phyloP scores from a whole-genome alignment of 768 basidiomycete species.

The Pholiota molesta region DNA sequence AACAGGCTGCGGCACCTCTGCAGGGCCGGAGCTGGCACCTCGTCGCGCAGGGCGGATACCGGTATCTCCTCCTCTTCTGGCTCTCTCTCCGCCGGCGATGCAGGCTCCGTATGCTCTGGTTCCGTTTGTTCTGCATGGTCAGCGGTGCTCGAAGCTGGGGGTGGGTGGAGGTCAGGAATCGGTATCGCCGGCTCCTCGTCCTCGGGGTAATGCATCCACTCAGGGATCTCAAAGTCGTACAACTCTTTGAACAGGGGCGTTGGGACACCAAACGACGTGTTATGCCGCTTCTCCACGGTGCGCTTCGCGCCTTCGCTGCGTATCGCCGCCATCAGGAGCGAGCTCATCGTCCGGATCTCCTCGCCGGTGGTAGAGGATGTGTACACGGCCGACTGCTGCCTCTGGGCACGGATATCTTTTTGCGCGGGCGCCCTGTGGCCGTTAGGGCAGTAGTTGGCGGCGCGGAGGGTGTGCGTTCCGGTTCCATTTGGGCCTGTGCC shows the following conservation, averaged over 20 bases:
- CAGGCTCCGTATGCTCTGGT: background rate
- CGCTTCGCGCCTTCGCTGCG: constrained; percentile 45
- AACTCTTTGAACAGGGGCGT: constrained; percentile 13
- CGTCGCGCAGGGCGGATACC: background rate
- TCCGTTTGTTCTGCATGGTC: background rate
- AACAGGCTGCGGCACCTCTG: background rate
- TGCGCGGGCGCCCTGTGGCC: constrained; percentile 1
- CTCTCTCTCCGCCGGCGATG: background rate
- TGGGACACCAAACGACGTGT: constrained; percentile 56
- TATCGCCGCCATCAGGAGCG: constrained; percentile 50
- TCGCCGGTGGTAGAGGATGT: constrained; percentile 14
- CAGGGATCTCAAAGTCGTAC: constrained; percentile 57
- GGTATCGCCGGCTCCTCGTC: constrained; percentile 10
- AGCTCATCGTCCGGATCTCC: constrained; percentile 20
- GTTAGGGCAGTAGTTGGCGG: constrained; percentile 3
- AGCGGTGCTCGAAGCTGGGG: no score
- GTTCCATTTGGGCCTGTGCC: background rate
- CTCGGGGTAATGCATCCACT: constrained; percentile 42
- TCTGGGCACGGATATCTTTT: constrained; percentile 4
- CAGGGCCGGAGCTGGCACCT: background rate
- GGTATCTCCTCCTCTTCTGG: background rate
- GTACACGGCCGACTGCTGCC: constrained; percentile 11
- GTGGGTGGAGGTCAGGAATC: background rate
- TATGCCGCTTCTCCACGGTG: constrained; percentile 51
- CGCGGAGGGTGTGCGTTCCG: background rate